Evolutionary conservation across 2,329 filamentous ascomycete genomes (phyloP), one percentile per base, ranked within the genome.

Genomic region (Penicillium sp.): DNA sequence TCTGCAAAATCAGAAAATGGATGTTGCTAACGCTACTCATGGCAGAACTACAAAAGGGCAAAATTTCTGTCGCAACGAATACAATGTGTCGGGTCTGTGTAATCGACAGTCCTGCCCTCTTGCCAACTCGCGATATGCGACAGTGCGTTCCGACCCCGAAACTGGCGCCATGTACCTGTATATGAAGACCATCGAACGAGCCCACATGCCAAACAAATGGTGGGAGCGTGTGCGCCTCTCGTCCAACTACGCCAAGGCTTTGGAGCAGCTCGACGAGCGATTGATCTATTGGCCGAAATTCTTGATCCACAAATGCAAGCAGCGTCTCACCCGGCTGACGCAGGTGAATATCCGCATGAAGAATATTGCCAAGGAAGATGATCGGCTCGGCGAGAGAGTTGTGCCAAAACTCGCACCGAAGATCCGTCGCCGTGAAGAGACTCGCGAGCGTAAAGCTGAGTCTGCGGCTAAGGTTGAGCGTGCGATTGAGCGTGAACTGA

Each of bases 221-320:
- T 98, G 92, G 92, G 88, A 96, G 69, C 81, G 83, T 52, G 87
- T 95, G 61, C 85, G 88, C 60, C 73, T 98, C 22, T 87, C 86
- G 17, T 79, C 80, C 55, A 95, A 96, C 72, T 96, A 96, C 66
- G 79, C 81, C 47, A 84, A 89, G 61, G 92, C 92, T 1, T 76
- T 98, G 16, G 77, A 85, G 52, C 85, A 94, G 64, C 79, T 98
- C 50, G 88, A 95, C 62, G 78, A 85, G 54, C 77, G 83, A 32
- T 73, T 95, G 51, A 84, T 88, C 58, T 96, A 95, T 74, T 96
- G 88, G 72, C 89, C 90, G 38, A 94, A 95, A 64, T 95, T 94
- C 61, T 70, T 95, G 48, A 71, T 87, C 22, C 88, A 95, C 71
- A 95, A 93, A 69, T 92, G 87, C 74, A 98, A 98, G 73, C 92